phyloP scores from a whole-genome alignment of 2,329 filamentous ascomycete species.

The Pyrenophora teres region DNA sequence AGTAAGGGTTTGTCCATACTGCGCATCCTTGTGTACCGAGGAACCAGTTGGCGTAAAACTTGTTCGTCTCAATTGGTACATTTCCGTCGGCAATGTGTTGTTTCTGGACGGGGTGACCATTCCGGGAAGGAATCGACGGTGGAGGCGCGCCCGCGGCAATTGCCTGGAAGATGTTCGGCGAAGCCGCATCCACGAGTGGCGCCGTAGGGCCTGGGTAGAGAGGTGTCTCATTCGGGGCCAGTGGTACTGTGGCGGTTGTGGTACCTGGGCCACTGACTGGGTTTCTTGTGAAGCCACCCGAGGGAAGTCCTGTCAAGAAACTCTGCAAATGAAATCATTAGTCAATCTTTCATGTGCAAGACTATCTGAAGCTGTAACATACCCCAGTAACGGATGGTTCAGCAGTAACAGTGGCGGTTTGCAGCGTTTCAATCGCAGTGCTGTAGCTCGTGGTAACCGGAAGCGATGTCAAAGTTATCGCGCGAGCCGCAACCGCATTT shows the following conservation, averaged over 20 bases:
- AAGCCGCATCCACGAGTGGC: slow-evolving; percentile 15
- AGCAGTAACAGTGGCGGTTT: slow-evolving; percentile 33
- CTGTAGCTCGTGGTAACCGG: slow-evolving; percentile 41
- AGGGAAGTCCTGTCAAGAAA: slow-evolving; percentile 40
- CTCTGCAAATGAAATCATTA: slow-evolving; percentile 26
- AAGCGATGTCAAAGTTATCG: slow-evolving; percentile 27
- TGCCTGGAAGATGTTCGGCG: slow-evolving; percentile 47
- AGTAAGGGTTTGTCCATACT: slow-evolving; percentile 72
- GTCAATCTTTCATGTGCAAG: background rate
- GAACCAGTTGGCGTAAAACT: slow-evolving; percentile 75
- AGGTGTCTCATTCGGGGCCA: slow-evolving; percentile 36
- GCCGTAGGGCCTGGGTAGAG: slow-evolving; percentile 35
- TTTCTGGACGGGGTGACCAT: slow-evolving; percentile 51
- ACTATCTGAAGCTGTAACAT: slow-evolving; percentile 6
- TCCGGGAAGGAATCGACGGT: slow-evolving; percentile 41
- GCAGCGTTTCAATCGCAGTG: slow-evolving; percentile 32
- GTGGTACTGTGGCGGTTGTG: slow-evolving; percentile 25
- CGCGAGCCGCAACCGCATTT: slow-evolving; percentile 24
- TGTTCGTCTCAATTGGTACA: slow-evolving; percentile 71
- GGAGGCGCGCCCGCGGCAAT: slow-evolving; percentile 50
- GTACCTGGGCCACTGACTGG: slow-evolving; percentile 28
- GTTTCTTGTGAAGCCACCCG: slow-evolving; percentile 33
- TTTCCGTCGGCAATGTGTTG: slow-evolving; percentile 45
- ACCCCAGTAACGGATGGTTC: slow-evolving; percentile 37
- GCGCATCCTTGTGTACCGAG: slow-evolving; percentile 71